Conservation (phyloP, 352 stramenopile genomes). For the Globisporangium nunn region DNA sequence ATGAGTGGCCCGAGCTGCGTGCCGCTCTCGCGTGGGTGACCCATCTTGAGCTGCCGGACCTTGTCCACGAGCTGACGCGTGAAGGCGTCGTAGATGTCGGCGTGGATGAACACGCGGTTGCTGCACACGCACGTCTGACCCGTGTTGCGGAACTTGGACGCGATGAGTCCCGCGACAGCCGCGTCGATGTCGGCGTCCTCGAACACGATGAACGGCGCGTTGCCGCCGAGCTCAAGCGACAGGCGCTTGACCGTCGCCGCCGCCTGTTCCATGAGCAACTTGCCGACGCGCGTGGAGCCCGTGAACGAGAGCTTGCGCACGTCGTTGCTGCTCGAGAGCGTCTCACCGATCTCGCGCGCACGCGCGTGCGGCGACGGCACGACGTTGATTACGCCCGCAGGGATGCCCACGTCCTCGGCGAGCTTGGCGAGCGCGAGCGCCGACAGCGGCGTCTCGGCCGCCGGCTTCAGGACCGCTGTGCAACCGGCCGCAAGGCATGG, state of each 20-base stretch:
- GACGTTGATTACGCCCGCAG: conserved; percentile 86
- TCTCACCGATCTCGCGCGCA: conserved; percentile 67
- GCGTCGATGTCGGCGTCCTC: conserved; percentile 82
- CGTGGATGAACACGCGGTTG: conserved; percentile 94
- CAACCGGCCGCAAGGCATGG: conserved; percentile 93
- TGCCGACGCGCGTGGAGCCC: conserved; percentile 78
- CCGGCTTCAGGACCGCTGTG: conserved; percentile 94
- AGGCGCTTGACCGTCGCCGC: conserved; percentile 75
- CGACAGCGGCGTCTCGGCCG: conserved; percentile 94
- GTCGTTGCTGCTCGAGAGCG: conserved; percentile 56
- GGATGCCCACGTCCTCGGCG: conserved; percentile 82
- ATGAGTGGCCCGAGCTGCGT: conserved; percentile 94
- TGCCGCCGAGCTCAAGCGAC: conserved; percentile 89
- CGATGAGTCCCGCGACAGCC: conserved; percentile 78
- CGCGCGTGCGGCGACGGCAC: conserved; percentile 58
- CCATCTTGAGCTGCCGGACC: conserved; percentile 84
- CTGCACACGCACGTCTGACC: conserved; percentile 87
- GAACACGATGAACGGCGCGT: conserved; percentile 91
- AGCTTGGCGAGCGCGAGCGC: conserved; percentile 90
- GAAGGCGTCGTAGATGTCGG: conserved; percentile 92
- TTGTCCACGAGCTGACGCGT: conserved; percentile 62
- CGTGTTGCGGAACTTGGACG: conserved; percentile 87
- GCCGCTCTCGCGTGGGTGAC: conserved; percentile 67
- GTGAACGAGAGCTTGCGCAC: conserved; percentile 91
- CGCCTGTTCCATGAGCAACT: conserved; percentile 74